A percentile compares a stretch with the other conserved stretches of the same genome.
Conservation (phyloP, 768 basidiomycete genomes). For the Leccinum imitatum region DNA sequence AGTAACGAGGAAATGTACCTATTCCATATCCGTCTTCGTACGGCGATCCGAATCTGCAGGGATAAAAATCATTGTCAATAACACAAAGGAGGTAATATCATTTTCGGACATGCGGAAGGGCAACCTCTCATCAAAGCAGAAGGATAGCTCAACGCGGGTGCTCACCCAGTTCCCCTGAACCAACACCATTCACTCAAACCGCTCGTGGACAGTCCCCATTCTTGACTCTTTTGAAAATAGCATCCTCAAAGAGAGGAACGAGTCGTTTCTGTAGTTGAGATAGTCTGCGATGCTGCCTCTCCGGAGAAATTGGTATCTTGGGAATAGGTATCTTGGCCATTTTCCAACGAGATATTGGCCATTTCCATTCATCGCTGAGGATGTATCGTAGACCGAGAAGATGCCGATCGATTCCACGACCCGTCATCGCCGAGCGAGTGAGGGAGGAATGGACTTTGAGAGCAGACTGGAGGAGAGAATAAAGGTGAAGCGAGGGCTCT, state of each 20-base stretch:
- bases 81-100: not conserved
- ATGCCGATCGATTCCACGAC: constrained; percentile 87
- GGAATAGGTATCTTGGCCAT: constrained; percentile 6
- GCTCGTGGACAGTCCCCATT: constrained; percentile 90
- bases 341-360: constrained; percentile 10
- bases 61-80: constrained; percentile 5
- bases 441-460: constrained; percentile 67
- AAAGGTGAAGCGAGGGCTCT: constrained; percentile 30
- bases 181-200: constrained; percentile 81
- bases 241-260: constrained; percentile 68
- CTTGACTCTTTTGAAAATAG: constrained; percentile 69
- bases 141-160: not conserved
- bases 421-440: constrained; percentile 75
- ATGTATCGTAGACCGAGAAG: constrained; percentile 79
- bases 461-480: constrained; percentile 56
- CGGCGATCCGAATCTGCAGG: constrained; percentile 66
- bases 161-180: constrained; percentile 86
- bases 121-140: not conserved
- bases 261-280: not conserved
- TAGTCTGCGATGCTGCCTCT: not conserved
- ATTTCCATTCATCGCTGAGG: constrained; percentile 39
- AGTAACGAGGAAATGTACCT: constrained; percentile 24
- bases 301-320: not conserved
- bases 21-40: constrained; percentile 91
- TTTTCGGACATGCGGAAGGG: not conserved